phyloP scores from a whole-genome alignment of 805 yeast species.

The Candida bentonensis region DNA sequence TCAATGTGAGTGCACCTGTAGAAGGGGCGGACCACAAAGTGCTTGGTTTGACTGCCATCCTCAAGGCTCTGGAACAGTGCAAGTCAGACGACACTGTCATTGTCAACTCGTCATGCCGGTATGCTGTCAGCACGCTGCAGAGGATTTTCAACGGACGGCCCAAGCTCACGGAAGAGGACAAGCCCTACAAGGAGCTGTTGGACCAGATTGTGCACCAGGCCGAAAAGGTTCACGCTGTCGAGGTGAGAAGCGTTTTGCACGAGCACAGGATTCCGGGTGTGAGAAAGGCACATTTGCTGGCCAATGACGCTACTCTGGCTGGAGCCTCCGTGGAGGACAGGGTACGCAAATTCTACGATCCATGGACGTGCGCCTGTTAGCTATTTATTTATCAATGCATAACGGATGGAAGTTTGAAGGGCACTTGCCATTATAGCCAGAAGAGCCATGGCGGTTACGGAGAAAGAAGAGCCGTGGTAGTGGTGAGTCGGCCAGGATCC shows the following conservation, averaged over 20 bases:
- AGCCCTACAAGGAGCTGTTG: not conserved
- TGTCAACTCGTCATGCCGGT: not conserved
- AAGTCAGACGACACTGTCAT: not conserved
- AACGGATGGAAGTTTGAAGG: too few species aligned
- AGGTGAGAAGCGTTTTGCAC: not conserved
- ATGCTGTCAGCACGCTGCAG: not conserved
- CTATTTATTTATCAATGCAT: too few species aligned
- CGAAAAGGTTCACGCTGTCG: not conserved
- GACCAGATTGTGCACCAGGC: not conserved
- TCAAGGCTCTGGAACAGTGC: not conserved
- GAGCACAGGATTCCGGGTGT: not conserved
- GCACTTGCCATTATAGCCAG: too few species aligned
- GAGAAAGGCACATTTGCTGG: not conserved
- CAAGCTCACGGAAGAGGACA: not conserved
- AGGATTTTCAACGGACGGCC: not conserved
- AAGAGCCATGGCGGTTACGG: too few species aligned
- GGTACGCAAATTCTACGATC: not conserved
- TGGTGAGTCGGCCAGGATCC: too few species aligned
- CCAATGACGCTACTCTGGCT: not conserved
- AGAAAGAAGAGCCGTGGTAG: too few species aligned
- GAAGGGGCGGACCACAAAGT: not conserved
- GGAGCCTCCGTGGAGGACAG: not conserved
- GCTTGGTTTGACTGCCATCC: not conserved
- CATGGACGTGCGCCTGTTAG: constrained; percentile 1
- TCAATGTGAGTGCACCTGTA: not conserved